Evolutionary conservation across 2,329 filamentous ascomycete species (phyloP).

Genomic region (Fusarium proliferatum): DNA sequence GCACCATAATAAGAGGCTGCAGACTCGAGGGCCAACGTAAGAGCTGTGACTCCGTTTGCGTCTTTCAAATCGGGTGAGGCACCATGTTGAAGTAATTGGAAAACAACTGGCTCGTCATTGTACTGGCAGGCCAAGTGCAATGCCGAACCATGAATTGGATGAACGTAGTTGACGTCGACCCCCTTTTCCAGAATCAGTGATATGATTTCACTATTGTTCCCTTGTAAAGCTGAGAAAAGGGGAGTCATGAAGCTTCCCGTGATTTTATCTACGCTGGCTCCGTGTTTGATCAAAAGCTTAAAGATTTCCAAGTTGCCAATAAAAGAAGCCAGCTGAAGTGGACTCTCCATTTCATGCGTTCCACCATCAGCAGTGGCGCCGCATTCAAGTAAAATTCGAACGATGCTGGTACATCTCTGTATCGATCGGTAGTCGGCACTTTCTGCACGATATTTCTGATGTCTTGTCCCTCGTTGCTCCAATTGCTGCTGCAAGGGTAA

Average conservation of each 20-base stretch:
- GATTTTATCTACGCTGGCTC: not conserved
- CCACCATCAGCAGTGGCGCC: not conserved
- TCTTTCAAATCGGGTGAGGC: not conserved
- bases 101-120: not conserved
- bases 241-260: not conserved
- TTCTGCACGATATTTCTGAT: not conserved
- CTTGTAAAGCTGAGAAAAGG: not conserved
- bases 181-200: not conserved
- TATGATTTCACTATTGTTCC: not conserved
- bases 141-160: not conserved
- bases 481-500: not conserved
- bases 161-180: not conserved
- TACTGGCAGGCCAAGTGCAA: not conserved
- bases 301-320: not conserved
- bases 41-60: not conserved
- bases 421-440: not conserved
- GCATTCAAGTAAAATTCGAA: not conserved
- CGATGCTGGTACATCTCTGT: not conserved
- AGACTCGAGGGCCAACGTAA: not conserved
- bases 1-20: not conserved
- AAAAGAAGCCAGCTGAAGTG: conserved; percentile 17
- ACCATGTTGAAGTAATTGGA: not conserved
- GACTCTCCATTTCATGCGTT: not conserved
- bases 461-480: not conserved
- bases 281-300: not conserved